Evolutionary conservation across 2,329 filamentous ascomycete species (phyloP).

Genomic region (Torrubiellomyces zombiae): DNA sequence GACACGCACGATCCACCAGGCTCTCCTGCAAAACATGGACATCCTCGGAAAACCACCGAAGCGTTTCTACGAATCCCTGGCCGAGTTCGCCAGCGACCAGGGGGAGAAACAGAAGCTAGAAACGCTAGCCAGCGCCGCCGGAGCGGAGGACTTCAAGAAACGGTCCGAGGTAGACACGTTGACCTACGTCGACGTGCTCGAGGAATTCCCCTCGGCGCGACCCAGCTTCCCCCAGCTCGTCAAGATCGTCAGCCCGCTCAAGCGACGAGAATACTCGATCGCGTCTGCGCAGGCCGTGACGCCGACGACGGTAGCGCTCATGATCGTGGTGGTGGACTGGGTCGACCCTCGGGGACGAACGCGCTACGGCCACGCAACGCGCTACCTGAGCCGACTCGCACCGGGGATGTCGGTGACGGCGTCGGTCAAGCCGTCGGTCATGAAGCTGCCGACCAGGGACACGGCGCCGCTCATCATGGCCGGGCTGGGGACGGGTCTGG

Average conservation of each 20-base stretch:
- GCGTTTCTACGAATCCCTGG: constrained; percentile 88
- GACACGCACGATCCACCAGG: constrained; percentile 84
- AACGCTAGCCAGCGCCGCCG: constrained; percentile 59
- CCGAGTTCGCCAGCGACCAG: constrained; percentile 71
- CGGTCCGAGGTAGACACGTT: constrained; percentile 80
- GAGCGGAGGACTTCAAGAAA: constrained; percentile 80
- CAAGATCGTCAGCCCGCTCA: constrained; percentile 76
- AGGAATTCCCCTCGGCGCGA: constrained; percentile 79
- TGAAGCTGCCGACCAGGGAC: constrained; percentile 85
- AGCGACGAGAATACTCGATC: constrained; percentile 97
- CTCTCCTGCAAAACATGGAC: constrained; percentile 81
- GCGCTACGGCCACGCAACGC: constrained; percentile 83
- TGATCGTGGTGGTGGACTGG: constrained; percentile 97
- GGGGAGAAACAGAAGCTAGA: constrained; percentile 67
- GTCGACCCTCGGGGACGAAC: constrained; percentile 73
- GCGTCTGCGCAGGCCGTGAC: constrained; percentile 92
- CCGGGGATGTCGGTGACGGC: constrained; percentile 70
- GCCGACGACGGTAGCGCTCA: constrained; percentile 74
- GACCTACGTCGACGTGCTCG: constrained; percentile 78
- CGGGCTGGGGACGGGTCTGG: constrained; percentile 90
- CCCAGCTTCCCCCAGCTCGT: constrained; percentile 79
- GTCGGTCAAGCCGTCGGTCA: constrained; percentile 93
- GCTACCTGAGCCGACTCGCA: constrained; percentile 64
- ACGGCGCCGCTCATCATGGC: constrained; percentile 97
- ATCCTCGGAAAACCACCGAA: constrained; percentile 95